Base-by-base conservation (phyloP, 305 asterid species). In the Fraxinus paxiana region DNA sequence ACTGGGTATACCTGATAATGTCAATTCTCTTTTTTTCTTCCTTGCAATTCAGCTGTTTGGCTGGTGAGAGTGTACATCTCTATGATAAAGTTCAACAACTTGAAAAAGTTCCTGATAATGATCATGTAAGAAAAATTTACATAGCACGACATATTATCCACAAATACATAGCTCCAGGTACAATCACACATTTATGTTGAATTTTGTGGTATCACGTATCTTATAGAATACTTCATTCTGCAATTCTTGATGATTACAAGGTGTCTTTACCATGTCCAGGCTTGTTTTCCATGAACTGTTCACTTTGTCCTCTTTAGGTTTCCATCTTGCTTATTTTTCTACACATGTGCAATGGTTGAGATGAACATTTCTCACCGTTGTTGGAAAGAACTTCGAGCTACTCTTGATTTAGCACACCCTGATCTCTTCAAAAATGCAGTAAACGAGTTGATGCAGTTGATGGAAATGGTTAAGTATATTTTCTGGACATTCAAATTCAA, bases 131-230 rank as follows among this genome's bases (percentile, higher is more conserved):
- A 87, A 88, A 97, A 89, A 89, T 93, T 80, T 93, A 92, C 90
- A 93, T 93, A 97, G 96, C 94, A 20, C 91, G 96, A n/a, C 98
- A 93, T 82, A 93, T 93, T 41, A 92, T 93, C 31, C 90, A 90
- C 89, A 84, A 83, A 83, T 92, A 90, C 76, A 90, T 93, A 79
- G 80, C 87, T 83, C 88, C 96, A 43, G 97, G 98, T 93, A 88
- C 20, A 35, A 2, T 67, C 35, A 31, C 35, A 31, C 35, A 31
- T 3, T 31, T 31, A 31, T 31, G 35, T 31, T 31, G 35, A 31
- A 31, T 31, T 31, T 31, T 31, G 35, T 31, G 35, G 35, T 3
- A 31, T 31, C 2, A 31, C 35, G 35, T 31, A 31, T 31, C 35
- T 31, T 31, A 31, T 4, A 31, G 35, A 31, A 31, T 31, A 31